Percentiles rank a stretch among this genome's conserved stretches.
These are phyloP conservation scores for Epichloe bromicola DNA, from an alignment of 2,329 filamentous ascomycete genomes.

Conservation along the genomic window DNA sequence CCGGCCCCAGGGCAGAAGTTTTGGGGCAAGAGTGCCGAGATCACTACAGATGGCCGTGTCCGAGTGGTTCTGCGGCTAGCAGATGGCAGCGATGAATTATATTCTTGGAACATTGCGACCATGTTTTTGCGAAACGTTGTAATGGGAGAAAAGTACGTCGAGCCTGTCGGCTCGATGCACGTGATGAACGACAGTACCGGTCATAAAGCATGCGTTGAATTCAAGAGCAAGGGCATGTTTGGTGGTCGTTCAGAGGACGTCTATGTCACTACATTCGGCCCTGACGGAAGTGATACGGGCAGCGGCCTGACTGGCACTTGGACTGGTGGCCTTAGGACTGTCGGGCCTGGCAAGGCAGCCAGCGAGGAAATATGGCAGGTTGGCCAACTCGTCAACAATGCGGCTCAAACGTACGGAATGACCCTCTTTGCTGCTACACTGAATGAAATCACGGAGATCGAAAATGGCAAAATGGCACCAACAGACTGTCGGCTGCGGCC, in stretches of 20 bases:
- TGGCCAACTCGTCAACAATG: conserved; percentile 65
- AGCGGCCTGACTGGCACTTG: conserved; percentile 69
- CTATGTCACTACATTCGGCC: conserved; percentile 56
- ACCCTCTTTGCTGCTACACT: conserved; percentile 75
- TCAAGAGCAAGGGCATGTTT: conserved; percentile 95
- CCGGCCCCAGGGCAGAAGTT: conserved; percentile 91
- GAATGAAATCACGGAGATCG: conserved; percentile 77
- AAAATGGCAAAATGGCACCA: conserved; percentile 58
- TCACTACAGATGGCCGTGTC: conserved; percentile 82
- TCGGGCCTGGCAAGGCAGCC: conserved; percentile 45
- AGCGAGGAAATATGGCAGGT: conserved; percentile 66
- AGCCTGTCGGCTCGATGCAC: conserved; percentile 83
- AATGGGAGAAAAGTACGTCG: conserved; percentile 94
- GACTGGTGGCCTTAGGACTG: conserved; percentile 60
- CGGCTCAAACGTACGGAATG: conserved; percentile 72
- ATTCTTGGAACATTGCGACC: conserved; percentile 79
- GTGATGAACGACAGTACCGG: conserved; percentile 75
- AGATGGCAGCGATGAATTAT: conserved; percentile 63
- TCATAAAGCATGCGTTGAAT: conserved; percentile 73
- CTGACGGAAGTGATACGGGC: conserved; percentile 51
- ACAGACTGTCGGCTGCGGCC: conserved; percentile 78
- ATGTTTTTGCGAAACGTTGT: conserved; percentile 93
- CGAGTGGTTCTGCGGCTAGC: conserved; percentile 56
- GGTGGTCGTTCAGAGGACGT: conserved; percentile 89
- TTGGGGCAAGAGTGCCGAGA: conserved; percentile 93